Base-by-base conservation (phyloP, 179 eudicot genomes). In the Kewa caespitosa region DNA sequence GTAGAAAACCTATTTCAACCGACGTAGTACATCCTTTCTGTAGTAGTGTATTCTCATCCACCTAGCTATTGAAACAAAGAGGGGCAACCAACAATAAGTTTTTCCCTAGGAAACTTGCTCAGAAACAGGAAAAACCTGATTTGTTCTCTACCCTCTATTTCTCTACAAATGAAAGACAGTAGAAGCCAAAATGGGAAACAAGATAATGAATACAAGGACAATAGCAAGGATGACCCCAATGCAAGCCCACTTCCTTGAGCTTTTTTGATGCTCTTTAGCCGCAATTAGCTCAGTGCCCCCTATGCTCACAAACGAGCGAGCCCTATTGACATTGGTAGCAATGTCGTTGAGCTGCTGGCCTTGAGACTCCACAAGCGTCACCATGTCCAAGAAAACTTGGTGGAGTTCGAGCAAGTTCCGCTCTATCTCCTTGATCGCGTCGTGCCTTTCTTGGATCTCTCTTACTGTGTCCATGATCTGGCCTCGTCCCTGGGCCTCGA, bases 381-480 rank as follows among this genome's bases (percentile, higher is more conserved):
- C 90, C 96, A 90, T 91, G 79, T 90, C 96, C 64, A 91, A 46
- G 78, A 92, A 86, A 36, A 92, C 81, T 67, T 92, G 96, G 74
- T 92, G 97, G 2, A 92, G 85, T 75, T 86, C 90, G 0, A 88
- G 69, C 81, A 92, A 61, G 68, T 85, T 89, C 83, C 74, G 84
- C 81, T 90, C 90, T 4, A 88, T 86, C 77, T 91, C 96, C 83
- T 82, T 89, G 14, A 86, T 85, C 1, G 90, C 89, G 11, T 91
- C 94, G 38, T 85, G 94, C 59, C 97, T 69, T 77, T 91, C 97
- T 78, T 92, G 96, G 22, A 92, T 87, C 82, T 92, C 97, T 36
- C 87, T 82, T 17, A 91, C 86, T 3, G 93, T 88, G 70, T 91
- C 96, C 89, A 89, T 78, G n/a, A 91, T 81, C 62, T 82, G 90